These are phyloP conservation scores for Aspergillus piperis DNA, from an alignment of 2,329 filamentous ascomycete genomes.

Conservation along the genomic window DNA sequence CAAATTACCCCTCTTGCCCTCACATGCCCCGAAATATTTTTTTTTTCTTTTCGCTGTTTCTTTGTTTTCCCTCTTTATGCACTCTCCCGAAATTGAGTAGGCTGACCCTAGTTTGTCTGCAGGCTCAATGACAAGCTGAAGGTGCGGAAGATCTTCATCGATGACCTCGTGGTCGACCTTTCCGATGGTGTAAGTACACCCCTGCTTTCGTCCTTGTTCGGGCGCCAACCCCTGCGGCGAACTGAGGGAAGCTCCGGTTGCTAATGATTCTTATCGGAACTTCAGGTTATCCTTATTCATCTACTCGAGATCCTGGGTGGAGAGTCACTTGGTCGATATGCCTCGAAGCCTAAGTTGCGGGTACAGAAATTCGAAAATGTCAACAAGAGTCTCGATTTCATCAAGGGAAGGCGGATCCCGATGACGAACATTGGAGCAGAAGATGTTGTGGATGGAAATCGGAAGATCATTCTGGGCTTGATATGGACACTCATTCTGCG, in stretches of 20 bases:
- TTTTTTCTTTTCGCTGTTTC: background rate
- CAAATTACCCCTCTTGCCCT: background rate
- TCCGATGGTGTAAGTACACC: slow-evolving; percentile 80
- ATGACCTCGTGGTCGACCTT: slow-evolving; percentile 84
- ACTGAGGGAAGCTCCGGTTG: background rate
- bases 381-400: slow-evolving; percentile 90
- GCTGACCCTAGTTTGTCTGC: slow-evolving; percentile 13
- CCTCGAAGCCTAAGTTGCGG: slow-evolving; percentile 90
- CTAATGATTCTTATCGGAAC: background rate
- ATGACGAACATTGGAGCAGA: slow-evolving; percentile 99
- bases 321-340: slow-evolving; percentile 95
- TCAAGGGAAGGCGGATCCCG: slow-evolving; percentile 86
- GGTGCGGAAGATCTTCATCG: slow-evolving; percentile 73
- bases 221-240: background rate
- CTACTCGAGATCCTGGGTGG: slow-evolving; percentile 93
- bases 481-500: slow-evolving; percentile 98
- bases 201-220: background rate
- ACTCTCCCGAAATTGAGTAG: background rate
- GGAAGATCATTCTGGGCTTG: slow-evolving; percentile 93
- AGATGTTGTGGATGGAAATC: slow-evolving; percentile 96
- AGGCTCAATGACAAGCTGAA: slow-evolving; percentile 97
- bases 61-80: background rate
- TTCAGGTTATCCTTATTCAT: slow-evolving; percentile 88
- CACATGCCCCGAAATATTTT: background rate
- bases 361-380: slow-evolving; percentile 98